Conservation (phyloP, 345 rosid species). For the Lepidium africanum region DNA sequence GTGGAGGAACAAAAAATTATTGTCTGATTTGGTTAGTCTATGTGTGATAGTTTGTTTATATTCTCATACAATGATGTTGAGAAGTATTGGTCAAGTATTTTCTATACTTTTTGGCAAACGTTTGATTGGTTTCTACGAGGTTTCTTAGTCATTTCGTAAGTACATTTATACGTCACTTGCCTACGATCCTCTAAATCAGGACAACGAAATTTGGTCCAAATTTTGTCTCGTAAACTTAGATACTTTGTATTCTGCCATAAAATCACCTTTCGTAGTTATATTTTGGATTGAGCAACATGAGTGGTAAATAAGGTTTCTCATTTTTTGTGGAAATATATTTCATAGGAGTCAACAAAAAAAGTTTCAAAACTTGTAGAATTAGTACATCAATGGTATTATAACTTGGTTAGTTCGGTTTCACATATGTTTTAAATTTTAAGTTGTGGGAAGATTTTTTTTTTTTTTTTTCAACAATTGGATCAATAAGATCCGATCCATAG, state of each 20-base stretch:
- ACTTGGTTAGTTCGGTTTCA: no score
- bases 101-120: background rate
- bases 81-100: background rate
- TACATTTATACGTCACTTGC: background rate
- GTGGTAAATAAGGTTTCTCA: background rate
- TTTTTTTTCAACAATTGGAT: no score
- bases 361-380: background rate
- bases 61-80: background rate
- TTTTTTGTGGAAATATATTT: background rate
- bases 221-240: background rate
- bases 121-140: slow-evolving; percentile 11
- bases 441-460: no score
- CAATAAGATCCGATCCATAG: no score
- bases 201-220: background rate
- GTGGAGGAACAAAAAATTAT: background rate
- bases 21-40: background rate
- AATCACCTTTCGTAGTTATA: background rate
- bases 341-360: background rate
- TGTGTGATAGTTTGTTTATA: background rate
- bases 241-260: slow-evolving; percentile 1
- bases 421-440: no score
- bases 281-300: background rate
- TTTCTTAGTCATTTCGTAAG: slow-evolving; percentile 3
- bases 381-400: no score
- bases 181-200: background rate